Conservation (phyloP, 129 eudicot genomes). For the Mikania micrantha region DNA sequence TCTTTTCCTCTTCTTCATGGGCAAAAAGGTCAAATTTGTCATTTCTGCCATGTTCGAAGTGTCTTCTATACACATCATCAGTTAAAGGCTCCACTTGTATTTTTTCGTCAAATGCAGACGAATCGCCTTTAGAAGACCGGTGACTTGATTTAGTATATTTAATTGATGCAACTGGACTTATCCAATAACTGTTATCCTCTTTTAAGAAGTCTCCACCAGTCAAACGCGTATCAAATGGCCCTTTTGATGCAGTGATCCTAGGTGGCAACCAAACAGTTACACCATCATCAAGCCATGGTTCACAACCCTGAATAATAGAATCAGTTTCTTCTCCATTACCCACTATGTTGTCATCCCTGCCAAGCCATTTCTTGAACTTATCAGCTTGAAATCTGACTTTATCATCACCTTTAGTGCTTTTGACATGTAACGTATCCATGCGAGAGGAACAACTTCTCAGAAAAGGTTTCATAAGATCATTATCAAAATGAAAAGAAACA, state of each 20-base stretch:
- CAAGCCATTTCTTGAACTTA: slow-evolving; percentile 22
- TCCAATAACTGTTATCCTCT: slow-evolving; percentile 21
- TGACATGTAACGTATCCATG: slow-evolving; percentile 24
- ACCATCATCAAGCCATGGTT: slow-evolving; percentile 19
- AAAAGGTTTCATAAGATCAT: slow-evolving; percentile 28
- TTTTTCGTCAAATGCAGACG: slow-evolving; percentile 19
- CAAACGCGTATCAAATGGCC: slow-evolving; percentile 18
- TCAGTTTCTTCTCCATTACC: slow-evolving; percentile 20
- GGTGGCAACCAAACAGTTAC: slow-evolving; percentile 29
- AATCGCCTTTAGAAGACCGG: slow-evolving; percentile 23
- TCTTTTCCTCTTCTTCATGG: slow-evolving; percentile 23
- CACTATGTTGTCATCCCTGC: slow-evolving; percentile 16
- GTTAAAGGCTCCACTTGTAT: slow-evolving; percentile 13
- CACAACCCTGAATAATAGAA: slow-evolving; percentile 14
- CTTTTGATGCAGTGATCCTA: slow-evolving; percentile 18
- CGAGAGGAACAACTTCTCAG: slow-evolving; percentile 42
- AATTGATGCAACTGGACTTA: slow-evolving; percentile 24
- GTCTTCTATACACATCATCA: slow-evolving; percentile 15
- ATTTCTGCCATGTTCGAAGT: slow-evolving; percentile 11
- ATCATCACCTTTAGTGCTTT: slow-evolving; percentile 28
- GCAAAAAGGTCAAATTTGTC: slow-evolving; percentile 13
- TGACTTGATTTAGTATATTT: slow-evolving; percentile 13
- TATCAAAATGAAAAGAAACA: slow-evolving; percentile 23
- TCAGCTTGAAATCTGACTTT: slow-evolving; percentile 16
- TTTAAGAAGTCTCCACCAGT: slow-evolving; percentile 11